Conservation (phyloP, 2,329 filamentous ascomycete genomes). For the Canariomyces notabilis region DNA sequence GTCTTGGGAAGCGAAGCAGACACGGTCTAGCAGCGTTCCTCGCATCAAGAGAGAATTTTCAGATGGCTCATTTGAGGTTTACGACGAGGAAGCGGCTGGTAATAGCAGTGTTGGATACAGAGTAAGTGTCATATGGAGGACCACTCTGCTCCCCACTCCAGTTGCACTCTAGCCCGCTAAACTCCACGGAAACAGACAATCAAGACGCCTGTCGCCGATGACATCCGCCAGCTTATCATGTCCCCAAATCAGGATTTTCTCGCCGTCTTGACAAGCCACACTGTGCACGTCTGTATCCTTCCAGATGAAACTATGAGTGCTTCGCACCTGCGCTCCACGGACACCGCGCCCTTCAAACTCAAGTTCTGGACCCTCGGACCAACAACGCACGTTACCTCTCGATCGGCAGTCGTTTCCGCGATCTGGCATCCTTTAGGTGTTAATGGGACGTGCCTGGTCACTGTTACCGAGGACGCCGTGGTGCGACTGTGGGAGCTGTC, state of each 20-base stretch:
- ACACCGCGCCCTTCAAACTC: constrained; percentile 65
- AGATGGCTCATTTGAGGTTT: constrained; percentile 33
- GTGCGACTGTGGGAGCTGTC: constrained; percentile 90
- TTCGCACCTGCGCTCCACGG: constrained; percentile 65
- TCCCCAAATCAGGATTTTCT: constrained; percentile 79
- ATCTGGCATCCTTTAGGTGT: constrained; percentile 92
- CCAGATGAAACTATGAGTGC: too few relatives aligned
- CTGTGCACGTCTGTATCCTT: constrained; percentile 79
- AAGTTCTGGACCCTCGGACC: constrained; percentile 91
- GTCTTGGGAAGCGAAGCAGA: constrained; percentile 39
- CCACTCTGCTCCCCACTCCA: not conserved
- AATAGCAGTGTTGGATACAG: constrained; percentile 41
- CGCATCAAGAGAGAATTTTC: constrained; percentile 48
- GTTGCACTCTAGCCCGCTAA: not conserved
- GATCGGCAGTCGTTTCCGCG: constrained; percentile 72
- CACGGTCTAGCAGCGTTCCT: constrained; percentile 25
- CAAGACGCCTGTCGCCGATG: constrained; percentile 70
- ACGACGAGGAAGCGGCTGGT: constrained; percentile 22
- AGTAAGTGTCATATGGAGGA: constrained; percentile 38
- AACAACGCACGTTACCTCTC: constrained; percentile 83
- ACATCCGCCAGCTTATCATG: constrained; percentile 79
- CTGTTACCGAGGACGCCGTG: constrained; percentile 80
- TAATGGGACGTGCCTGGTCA: constrained; percentile 75
- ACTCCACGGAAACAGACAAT: constrained; percentile 52
- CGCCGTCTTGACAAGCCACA: constrained; percentile 81